Conservation (phyloP, 306 rosid species). For the Begonia peltatifolia region DNA sequence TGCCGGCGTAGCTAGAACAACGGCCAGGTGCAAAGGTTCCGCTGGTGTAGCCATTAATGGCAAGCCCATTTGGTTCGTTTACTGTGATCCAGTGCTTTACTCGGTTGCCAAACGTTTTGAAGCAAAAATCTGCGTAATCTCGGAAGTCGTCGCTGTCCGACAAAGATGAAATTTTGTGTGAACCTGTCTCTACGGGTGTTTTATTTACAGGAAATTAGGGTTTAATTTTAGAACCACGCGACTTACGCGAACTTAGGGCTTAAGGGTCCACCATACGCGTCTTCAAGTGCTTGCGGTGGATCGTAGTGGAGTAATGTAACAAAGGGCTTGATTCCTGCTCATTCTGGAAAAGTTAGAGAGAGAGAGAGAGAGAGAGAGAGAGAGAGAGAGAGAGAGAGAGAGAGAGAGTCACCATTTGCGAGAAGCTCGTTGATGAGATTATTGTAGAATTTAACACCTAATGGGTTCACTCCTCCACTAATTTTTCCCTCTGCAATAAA, state of each 20-base stretch:
- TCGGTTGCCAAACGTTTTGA: slow-evolving; percentile 30
- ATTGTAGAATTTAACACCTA: slow-evolving; percentile 26
- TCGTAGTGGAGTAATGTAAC: slow-evolving; percentile 29
- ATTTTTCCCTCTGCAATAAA: slow-evolving; percentile 20
- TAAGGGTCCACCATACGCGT: slow-evolving; percentile 21
- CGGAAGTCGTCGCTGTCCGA: slow-evolving; percentile 17
- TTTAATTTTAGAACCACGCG: neutral
- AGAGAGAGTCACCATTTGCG: slow-evolving; percentile 10
- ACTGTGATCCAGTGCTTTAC: slow-evolving; percentile 27
- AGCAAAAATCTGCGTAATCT: slow-evolving; percentile 18
- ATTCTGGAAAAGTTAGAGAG: no score
- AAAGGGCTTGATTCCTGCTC: slow-evolving; percentile 18
- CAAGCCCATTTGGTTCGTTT: slow-evolving; percentile 20
- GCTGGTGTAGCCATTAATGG: slow-evolving; percentile 9
- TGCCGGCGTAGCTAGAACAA: slow-evolving; percentile 26
- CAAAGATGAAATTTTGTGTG: neutral
- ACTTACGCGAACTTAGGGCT: slow-evolving; percentile 23
- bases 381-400: no score
- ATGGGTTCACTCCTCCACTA: slow-evolving; percentile 22
- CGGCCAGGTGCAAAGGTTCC: slow-evolving; percentile 30
- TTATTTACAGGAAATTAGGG: no score
- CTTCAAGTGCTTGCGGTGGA: slow-evolving; percentile 28
- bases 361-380: no score
- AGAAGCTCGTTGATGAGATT: slow-evolving; percentile 25
- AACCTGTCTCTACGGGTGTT: no score